Conservation (phyloP, 306 rosid species). For the Cucurbita pepo region DNA sequence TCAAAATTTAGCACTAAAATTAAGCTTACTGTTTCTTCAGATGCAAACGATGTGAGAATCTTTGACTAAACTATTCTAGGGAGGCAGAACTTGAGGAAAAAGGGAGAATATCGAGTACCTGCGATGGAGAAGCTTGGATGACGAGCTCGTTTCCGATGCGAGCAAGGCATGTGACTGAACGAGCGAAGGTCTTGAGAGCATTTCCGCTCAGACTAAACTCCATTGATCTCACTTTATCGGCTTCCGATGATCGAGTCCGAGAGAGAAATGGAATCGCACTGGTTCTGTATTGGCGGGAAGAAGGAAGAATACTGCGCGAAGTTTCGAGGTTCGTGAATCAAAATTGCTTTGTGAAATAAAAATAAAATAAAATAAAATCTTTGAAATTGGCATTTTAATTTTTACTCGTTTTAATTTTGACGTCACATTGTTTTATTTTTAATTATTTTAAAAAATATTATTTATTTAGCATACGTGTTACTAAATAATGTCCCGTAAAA, state of each 20-base stretch:
- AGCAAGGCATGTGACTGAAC: conserved; percentile 80
- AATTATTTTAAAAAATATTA: too few relatives aligned
- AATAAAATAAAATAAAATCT: too few relatives aligned
- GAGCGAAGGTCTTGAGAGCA: conserved; percentile 66
- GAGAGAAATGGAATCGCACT: not conserved
- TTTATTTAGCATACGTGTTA: too few relatives aligned
- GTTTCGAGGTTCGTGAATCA: not conserved
- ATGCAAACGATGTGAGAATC: not conserved
- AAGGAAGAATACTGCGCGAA: not conserved
- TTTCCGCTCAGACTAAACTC: conserved; percentile 59
- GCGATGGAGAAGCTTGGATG: conserved; percentile 74
- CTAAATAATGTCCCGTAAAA: too few relatives aligned
- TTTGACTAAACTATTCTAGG: not conserved
- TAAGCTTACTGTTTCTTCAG: not conserved
- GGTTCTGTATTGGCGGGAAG: not conserved
- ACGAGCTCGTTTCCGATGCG: conserved; percentile 81
- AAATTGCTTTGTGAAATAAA: not conserved
- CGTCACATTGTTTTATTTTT: too few relatives aligned
- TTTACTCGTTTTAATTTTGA: too few relatives aligned
- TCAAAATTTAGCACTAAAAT: not conserved
- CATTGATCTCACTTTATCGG: conserved; percentile 14
- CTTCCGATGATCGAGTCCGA: not conserved
- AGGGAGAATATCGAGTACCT: conserved; percentile 19
- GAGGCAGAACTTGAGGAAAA: not conserved
- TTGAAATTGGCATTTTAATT: not conserved